These are phyloP conservation scores for Acer yangbiense DNA, from an alignment of 345 rosid genomes.

Conservation along the genomic window DNA sequence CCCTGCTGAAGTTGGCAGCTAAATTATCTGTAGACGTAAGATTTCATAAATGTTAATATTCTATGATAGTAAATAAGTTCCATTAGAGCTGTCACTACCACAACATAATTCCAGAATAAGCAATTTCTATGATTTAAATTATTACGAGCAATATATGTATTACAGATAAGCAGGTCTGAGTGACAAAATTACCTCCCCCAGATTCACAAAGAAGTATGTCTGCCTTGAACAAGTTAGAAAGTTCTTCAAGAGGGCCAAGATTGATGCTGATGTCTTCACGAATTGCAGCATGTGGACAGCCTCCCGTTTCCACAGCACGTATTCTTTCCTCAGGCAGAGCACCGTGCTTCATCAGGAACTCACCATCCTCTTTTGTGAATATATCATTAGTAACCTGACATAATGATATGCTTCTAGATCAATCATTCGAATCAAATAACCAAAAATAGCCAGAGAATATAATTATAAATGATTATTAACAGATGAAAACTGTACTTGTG, in stretches of 20 bases:
- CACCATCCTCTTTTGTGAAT: constrained; percentile 96
- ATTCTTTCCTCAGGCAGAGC: constrained; percentile 95
- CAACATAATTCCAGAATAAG: neutral
- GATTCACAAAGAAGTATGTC: constrained; percentile 96
- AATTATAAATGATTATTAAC: neutral
- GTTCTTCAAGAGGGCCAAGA: constrained; percentile 97
- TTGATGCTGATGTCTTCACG: constrained; percentile 98
- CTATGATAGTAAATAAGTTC: neutral
- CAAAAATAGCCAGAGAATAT: neutral
- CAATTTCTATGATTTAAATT: neutral
- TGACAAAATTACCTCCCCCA: constrained; percentile 73
- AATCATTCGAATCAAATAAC: constrained; percentile 17
- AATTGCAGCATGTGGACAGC: constrained; percentile 98
- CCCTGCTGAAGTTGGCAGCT: constrained; percentile 97
- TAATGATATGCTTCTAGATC: constrained; percentile 6
- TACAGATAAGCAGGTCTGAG: neutral
- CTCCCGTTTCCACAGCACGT: constrained; percentile 94
- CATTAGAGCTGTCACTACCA: neutral
- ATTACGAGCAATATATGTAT: neutral
- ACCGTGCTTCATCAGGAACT: constrained; percentile 88
- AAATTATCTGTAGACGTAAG: constrained; percentile 67
- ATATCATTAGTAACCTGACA: constrained; percentile 94
- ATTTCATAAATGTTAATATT: constrained; percentile 9
- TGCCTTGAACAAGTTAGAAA: constrained; percentile 77
- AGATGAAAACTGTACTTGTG: neutral